phyloP scores from a whole-genome alignment of 192 early-diverging fungal genomes.

The Backusella tuberculispora region DNA sequence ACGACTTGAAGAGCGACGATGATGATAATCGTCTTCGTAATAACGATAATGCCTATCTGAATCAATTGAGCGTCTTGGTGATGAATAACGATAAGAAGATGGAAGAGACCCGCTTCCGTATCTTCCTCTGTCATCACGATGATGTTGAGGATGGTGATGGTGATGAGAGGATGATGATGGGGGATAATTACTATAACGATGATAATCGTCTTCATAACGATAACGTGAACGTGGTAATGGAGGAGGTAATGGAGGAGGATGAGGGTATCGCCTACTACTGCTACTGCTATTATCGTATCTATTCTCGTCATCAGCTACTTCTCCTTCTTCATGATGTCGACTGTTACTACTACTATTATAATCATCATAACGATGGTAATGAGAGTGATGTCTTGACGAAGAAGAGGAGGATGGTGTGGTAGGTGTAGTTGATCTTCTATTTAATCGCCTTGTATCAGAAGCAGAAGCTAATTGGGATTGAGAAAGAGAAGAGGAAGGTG shows the following conservation, averaged over 20 bases:
- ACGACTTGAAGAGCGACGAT: not conserved
- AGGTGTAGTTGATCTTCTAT: not conserved
- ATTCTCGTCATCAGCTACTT: not conserved
- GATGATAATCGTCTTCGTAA: not conserved
- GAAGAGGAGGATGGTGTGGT: not conserved
- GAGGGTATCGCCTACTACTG: not conserved
- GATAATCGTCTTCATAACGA: constrained; percentile 20
- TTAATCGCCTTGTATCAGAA: not conserved
- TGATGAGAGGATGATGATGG: not conserved
- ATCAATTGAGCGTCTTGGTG: not conserved
- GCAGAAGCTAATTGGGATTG: not conserved
- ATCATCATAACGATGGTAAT: not conserved
- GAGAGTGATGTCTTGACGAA: not conserved
- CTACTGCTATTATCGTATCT: not conserved
- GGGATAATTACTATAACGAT: not conserved
- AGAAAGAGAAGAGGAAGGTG: not conserved
- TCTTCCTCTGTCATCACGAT: constrained; percentile 13
- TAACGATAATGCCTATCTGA: constrained; percentile 6
- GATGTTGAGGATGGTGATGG: not conserved
- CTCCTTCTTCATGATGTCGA: not conserved
- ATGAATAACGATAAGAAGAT: constrained; percentile 18
- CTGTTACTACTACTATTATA: not conserved
- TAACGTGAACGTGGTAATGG: constrained; percentile 4
- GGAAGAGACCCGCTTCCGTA: constrained; percentile 6
- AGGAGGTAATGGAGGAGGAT: not conserved